phyloP scores from a whole-genome alignment of 2,329 filamentous ascomycete genomes.

The Knoxdaviesia capensis region DNA sequence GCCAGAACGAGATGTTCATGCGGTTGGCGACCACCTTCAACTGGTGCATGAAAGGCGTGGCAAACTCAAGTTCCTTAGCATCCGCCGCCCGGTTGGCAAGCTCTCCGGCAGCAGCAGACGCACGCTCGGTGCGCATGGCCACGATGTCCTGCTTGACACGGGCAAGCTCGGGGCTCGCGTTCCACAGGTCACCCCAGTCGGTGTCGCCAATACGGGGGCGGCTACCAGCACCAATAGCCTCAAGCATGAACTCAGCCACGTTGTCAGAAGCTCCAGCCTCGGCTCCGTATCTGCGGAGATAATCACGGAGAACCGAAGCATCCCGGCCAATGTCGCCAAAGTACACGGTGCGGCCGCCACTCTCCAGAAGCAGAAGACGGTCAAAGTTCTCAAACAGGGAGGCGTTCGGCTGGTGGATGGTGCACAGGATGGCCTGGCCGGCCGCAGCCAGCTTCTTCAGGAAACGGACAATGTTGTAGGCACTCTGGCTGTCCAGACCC shows the following conservation, averaged over 20 bases:
- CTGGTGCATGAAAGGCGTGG: conserved; percentile 62
- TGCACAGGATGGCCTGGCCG: conserved; percentile 76
- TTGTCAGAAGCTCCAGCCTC: conserved; percentile 34
- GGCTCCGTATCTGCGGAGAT: conserved; percentile 39
- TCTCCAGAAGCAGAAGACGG: conserved; percentile 56
- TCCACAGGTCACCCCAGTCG: conserved; percentile 70
- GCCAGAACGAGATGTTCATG: conserved; percentile 64
- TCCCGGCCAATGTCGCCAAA: conserved; percentile 70
- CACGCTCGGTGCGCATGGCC: conserved; percentile 42
- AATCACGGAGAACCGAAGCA: conserved; percentile 46
- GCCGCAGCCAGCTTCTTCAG: conserved; percentile 50
- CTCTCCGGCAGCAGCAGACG: conserved; percentile 26
- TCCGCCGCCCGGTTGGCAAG: conserved; percentile 26
- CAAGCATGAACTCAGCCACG: conserved; percentile 64
- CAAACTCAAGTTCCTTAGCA: conserved; percentile 53
- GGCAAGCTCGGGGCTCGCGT: conserved; percentile 48
- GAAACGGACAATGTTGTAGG: conserved; percentile 51
- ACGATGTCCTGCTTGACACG: conserved; percentile 45
- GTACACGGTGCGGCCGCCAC: conserved; percentile 65
- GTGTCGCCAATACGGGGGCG: conserved; percentile 49
- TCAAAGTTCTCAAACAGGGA: conserved; percentile 80
- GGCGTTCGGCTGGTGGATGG: conserved; percentile 78
- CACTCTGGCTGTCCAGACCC: conserved; percentile 49
- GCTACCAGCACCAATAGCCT: conserved; percentile 61
- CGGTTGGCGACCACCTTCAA: conserved; percentile 54